These are phyloP conservation scores for Patellaria atrata DNA, from an alignment of 495 filamentous ascomycete species.

Conservation along the genomic window DNA sequence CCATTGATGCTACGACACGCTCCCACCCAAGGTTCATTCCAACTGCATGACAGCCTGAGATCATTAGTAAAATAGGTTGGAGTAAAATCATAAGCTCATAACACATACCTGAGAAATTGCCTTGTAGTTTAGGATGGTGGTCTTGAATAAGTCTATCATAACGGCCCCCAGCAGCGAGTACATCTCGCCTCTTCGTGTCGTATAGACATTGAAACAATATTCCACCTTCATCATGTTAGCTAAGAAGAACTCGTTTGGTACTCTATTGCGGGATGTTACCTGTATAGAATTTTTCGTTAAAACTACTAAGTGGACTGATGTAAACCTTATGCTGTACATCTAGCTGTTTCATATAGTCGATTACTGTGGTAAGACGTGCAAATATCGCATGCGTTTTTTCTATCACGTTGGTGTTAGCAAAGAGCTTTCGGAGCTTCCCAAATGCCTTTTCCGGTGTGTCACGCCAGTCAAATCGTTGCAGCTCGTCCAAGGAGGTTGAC, in stretches of 20 bases:
- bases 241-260: background rate
- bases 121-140: slow-evolving; percentile 44
- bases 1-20: slow-evolving; percentile 52
- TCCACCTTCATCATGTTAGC: no score
- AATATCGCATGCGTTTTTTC: slow-evolving; percentile 58
- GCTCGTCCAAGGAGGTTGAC: slow-evolving; percentile 80
- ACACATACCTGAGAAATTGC: slow-evolving; percentile 16
- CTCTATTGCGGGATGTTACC: no score
- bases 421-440: slow-evolving; percentile 51
- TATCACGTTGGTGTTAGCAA: slow-evolving; percentile 53
- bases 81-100: background rate
- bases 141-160: slow-evolving; percentile 78
- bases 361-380: slow-evolving; percentile 60
- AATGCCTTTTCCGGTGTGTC: slow-evolving; percentile 62
- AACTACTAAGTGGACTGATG: slow-evolving; percentile 68
- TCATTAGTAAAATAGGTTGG: slow-evolving; percentile 1
- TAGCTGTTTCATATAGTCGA: slow-evolving; percentile 60
- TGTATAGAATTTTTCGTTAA: slow-evolving; percentile 85
- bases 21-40: slow-evolving; percentile 91
- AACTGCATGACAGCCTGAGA: slow-evolving; percentile 51
- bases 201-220: slow-evolving; percentile 84
- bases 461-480: slow-evolving; percentile 80
- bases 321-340: slow-evolving; percentile 66
- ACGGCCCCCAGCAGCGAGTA: slow-evolving; percentile 86
- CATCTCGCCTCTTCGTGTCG: slow-evolving; percentile 68